Base-by-base conservation (phyloP, 371 early-diverging fungal species). In the Mucor irregularis region DNA sequence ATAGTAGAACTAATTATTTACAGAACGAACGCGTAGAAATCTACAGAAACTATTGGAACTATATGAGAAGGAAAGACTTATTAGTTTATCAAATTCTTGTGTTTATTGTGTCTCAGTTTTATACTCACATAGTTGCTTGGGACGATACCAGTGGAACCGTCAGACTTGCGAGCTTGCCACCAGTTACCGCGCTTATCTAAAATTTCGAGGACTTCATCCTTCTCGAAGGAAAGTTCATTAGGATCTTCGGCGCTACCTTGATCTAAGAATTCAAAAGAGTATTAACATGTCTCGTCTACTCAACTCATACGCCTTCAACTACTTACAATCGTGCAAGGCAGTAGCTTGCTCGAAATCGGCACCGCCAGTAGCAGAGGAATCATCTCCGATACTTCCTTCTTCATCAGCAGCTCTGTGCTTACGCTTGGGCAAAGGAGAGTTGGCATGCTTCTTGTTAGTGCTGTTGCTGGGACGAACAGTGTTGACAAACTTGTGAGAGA, bases 161-260 rank as follows among this genome's bases (percentile, higher is more conserved):
- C 90, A 38, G 74, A 69, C 55, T 88, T 89, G 54, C 86, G 84
- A 34, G 91, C 96, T 70, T 92, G 90, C 97, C 97, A 97, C 97
- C 97, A 97, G 62, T 94, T 93, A 67, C 97, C 97, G 71, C 89
- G 86, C 64, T 84, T 90, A 69, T 95, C 94, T 26, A 91, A 64
- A 54, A 97, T 86, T 25, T 92, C 92, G 64, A 97, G 69, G 1
- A 82, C 52, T 49, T 96, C 95, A 60, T 89, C 90, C 81, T 95
- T 95, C n/a, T 63, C 61, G 67, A 96, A 94, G 3, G 90, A 87
- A 7, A 97, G 69, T 71, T 97, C 98, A 58, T 90, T 90, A n/a
- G 91, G 89, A 70, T 97, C 97, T 37, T 90, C 90, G 0, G 89
- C 83, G 70, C 86, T 93, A 33, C 92, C 94, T 45, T 86, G 80